phyloP scores from a whole-genome alignment of 192 early-diverging fungal genomes.

The Gamsiella multidivaricata region DNA sequence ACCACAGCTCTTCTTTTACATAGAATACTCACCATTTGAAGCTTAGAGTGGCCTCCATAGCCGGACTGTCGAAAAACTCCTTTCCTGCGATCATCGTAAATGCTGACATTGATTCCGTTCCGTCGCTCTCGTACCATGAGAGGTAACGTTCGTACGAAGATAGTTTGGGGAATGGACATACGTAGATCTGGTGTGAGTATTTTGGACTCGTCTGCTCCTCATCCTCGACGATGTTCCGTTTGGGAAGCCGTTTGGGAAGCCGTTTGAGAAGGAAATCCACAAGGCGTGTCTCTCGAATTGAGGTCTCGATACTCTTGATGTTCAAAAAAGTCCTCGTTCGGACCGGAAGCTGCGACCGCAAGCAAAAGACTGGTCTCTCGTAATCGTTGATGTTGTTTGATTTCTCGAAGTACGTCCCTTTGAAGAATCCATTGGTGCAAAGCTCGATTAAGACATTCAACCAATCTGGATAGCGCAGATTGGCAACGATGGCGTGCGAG shows the following conservation, averaged over 20 bases:
- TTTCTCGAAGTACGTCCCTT: conserved; percentile 5
- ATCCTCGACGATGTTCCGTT: conserved; percentile 8
- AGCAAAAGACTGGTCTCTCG: conserved; percentile 29
- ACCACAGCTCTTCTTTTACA: background rate
- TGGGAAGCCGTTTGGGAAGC: no score
- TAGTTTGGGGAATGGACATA: conserved; percentile 41
- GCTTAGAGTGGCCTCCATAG: conserved; percentile 37
- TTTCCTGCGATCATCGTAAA: conserved; percentile 44
- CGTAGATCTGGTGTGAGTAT: conserved; percentile 39
- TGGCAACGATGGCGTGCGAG: conserved; percentile 43
- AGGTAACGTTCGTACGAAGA: conserved; percentile 23
- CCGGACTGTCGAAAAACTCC: conserved; percentile 49
- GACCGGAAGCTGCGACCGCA: conserved; percentile 34
- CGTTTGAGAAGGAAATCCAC: conserved; percentile 14
- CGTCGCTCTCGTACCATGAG: background rate
- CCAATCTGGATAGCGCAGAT: conserved; percentile 15
- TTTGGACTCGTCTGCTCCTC: conserved; percentile 8
- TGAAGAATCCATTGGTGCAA: conserved; percentile 13
- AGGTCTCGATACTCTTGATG: conserved; percentile 17
- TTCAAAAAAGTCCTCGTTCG: background rate
- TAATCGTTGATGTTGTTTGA: conserved; percentile 51
- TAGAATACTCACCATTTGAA: conserved; percentile 36
- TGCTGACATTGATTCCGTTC: background rate
- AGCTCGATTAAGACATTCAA: conserved; percentile 15
- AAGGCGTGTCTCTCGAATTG: conserved; percentile 5